A percentile compares a stretch with the other conserved stretches of the same genome.
phyloP scores from a whole-genome alignment of 148 eudicot genomes.

The Beta vulgaris region DNA sequence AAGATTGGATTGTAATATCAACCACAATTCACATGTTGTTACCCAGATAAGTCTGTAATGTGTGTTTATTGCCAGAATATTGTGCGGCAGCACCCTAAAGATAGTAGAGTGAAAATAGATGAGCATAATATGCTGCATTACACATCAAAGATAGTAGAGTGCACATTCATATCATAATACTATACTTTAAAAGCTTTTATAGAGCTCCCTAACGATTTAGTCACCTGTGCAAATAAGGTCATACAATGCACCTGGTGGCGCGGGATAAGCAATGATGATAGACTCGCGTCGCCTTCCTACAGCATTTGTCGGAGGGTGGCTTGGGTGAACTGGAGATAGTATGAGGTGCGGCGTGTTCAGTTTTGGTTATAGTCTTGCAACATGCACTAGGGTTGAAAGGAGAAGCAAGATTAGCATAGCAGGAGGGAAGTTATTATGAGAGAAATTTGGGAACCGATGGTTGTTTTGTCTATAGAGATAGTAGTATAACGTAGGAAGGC shows the following conservation, averaged over 20 bases:
- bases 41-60: not conserved
- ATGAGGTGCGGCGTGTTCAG: not conserved
- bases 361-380: not conserved
- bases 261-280: not conserved
- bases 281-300: not conserved
- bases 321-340: not conserved
- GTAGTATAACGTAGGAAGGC: too few species aligned
- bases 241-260: not conserved
- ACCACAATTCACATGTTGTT: not conserved
- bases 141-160: not conserved
- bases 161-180: not conserved
- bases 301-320: not conserved
- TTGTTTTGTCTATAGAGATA: not conserved
- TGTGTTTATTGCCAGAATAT: not conserved
- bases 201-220: not conserved
- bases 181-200: not conserved
- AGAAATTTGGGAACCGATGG: constrained; percentile 12
- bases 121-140: not conserved
- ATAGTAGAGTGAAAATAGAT: not conserved
- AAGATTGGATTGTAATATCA: constrained; percentile 17
- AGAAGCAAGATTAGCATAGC: not conserved
- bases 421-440: constrained; percentile 8
- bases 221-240: not conserved
- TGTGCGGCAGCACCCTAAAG: not conserved
- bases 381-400: not conserved